Percentiles rank a stretch among this genome's conserved stretches.
phyloP scores from a whole-genome alignment of 1,284 basidiomycete genomes.

The Pterula multifida region DNA sequence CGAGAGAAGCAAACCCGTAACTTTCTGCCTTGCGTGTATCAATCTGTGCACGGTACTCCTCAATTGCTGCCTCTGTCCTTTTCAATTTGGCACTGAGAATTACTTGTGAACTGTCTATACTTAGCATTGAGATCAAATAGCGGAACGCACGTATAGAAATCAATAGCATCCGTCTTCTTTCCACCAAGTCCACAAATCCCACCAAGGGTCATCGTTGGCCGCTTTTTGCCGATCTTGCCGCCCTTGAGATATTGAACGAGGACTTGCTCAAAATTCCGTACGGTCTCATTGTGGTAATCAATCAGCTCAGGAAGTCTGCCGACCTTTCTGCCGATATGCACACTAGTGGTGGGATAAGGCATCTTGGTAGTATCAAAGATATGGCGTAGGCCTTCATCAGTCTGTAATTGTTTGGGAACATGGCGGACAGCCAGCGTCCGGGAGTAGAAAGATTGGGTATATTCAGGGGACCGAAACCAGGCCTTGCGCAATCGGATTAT shows the following conservation, averaged over 20 bases:
- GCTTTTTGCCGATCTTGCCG: constrained; percentile 57
- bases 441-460: constrained; percentile 65
- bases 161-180: constrained; percentile 68
- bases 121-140: too few species aligned
- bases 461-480: constrained; percentile 73
- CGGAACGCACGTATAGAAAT: constrained; percentile 61
- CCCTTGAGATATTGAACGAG: constrained; percentile 80
- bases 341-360: constrained; percentile 75
- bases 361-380: constrained; percentile 65
- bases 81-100: constrained; percentile 49
- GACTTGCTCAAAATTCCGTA: constrained; percentile 72
- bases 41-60: constrained; percentile 64
- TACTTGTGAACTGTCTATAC: too few species aligned
- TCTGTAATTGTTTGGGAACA: constrained; percentile 66
- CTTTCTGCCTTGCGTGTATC: constrained; percentile 73
- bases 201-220: constrained; percentile 66
- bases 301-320: constrained; percentile 68
- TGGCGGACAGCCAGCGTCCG: constrained; percentile 67
- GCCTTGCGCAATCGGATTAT: constrained; percentile 57
- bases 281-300: constrained; percentile 78
- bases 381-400: constrained; percentile 61
- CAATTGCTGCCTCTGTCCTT: constrained; percentile 69
- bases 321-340: constrained; percentile 71
- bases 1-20: constrained; percentile 92
- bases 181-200: constrained; percentile 70